Percentiles rank a stretch among this genome's conserved stretches.
Conservation (phyloP, 306 rosid genomes). For the Trifolium repens region DNA sequence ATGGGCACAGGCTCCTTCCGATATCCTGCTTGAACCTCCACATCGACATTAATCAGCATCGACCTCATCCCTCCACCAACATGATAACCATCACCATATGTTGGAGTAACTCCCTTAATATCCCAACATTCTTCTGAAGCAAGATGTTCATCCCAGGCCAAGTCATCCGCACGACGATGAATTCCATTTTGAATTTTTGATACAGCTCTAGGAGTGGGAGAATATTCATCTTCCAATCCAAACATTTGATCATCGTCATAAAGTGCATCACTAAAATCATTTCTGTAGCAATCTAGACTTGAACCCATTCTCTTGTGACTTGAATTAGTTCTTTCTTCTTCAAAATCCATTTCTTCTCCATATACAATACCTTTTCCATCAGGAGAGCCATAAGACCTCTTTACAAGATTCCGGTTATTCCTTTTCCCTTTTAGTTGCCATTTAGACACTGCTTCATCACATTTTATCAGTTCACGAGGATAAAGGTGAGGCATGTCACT, state of each 20-base stretch:
- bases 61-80: conserved; percentile 64
- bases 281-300: conserved; percentile 37
- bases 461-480: conserved; percentile 53
- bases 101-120: conserved; percentile 52
- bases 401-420: conserved; percentile 72
- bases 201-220: conserved; percentile 51
- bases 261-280: conserved; percentile 49
- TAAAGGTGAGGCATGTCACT: conserved; percentile 68
- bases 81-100: conserved; percentile 45
- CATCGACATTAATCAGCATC: conserved; percentile 67
- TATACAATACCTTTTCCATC: conserved; percentile 46
- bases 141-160: conserved; percentile 68
- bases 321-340: conserved; percentile 55
- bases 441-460: conserved; percentile 77
- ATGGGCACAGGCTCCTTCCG: conserved; percentile 86
- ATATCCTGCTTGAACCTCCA: conserved; percentile 86
- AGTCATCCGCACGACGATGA: conserved; percentile 54
- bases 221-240: conserved; percentile 63
- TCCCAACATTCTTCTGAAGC: conserved; percentile 66
- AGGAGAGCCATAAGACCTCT: conserved; percentile 54
- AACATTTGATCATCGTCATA: conserved; percentile 51
- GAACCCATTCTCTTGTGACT: conserved; percentile 41
- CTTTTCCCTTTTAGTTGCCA: conserved; percentile 94
- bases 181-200: conserved; percentile 50
- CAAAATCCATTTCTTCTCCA: conserved; percentile 64